Evolutionary conservation across 495 filamentous ascomycete species (phyloP).

Genomic region (Jackrogersella multiformis): DNA sequence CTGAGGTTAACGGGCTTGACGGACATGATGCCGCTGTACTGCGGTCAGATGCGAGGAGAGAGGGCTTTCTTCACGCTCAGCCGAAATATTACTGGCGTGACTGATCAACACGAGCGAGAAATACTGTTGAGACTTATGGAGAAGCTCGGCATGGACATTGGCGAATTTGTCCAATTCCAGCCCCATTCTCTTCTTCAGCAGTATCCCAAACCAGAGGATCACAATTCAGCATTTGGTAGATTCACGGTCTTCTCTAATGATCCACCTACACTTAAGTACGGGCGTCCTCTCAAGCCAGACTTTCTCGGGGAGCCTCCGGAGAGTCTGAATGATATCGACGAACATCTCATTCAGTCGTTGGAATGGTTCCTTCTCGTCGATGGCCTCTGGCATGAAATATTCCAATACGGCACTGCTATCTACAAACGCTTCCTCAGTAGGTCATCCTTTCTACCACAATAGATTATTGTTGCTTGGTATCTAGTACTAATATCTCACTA

Average conservation of each 20-base stretch:
- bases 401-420: conserved; percentile 69
- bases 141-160: conserved; percentile 60
- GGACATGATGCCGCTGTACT: conserved; percentile 85
- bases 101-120: conserved; percentile 53
- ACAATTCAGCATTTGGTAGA: conserved; percentile 46
- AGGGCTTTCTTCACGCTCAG: conserved; percentile 62
- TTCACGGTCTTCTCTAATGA: conserved; percentile 62
- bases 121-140: conserved; percentile 71
- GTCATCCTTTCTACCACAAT: conserved; percentile 47
- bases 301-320: conserved; percentile 72
- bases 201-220: conserved; percentile 27
- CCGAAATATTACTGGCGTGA: conserved; percentile 65
- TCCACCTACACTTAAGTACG: conserved; percentile 56
- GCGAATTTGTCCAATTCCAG: conserved; percentile 62
- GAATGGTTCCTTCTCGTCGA: conserved; percentile 85
- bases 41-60: conserved; percentile 70
- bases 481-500: conserved; percentile 46
- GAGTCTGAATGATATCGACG: conserved; percentile 63
- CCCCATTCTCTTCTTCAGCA: conserved; percentile 64
- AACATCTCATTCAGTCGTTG: conserved; percentile 76
- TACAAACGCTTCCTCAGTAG: conserved; percentile 80
- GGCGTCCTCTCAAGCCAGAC: conserved; percentile 64
- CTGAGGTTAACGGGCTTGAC: conserved; percentile 73
- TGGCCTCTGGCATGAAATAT: conserved; percentile 75
- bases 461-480: not conserved